Evolutionary conservation across 306 rosid genomes (phyloP).

Genomic region (Acmispon strigosus): DNA sequence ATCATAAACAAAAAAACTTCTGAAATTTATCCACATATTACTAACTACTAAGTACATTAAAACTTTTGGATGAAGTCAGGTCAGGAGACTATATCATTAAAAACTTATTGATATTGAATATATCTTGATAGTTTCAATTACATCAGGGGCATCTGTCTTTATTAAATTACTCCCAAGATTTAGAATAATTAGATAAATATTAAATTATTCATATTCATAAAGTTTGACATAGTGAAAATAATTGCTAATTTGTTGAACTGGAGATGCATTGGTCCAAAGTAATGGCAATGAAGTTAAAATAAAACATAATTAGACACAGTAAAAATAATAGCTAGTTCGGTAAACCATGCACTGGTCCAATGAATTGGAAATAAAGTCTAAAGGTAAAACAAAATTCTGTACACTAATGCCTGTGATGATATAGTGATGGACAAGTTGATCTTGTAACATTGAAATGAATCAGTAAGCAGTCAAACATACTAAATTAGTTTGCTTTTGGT

Average conservation of each 20-base stretch:
- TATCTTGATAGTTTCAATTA: not conserved
- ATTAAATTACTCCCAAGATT: constrained; percentile 10
- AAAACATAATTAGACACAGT: not conserved
- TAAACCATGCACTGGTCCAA: not conserved
- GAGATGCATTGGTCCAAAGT: constrained; percentile 2
- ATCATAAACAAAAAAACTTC: not conserved
- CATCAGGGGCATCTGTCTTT: not conserved
- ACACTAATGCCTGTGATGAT: not conserved
- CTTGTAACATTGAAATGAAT: constrained; percentile 18
- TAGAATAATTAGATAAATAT: not conserved
- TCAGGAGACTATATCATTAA: constrained; percentile 16
- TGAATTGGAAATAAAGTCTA: not conserved
- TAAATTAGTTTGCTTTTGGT: constrained; percentile 3
- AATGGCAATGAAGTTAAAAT: not conserved
- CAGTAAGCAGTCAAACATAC: constrained; percentile 15
- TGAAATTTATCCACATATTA: constrained; percentile 19
- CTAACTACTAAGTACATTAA: not conserved
- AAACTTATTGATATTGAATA: constrained; percentile 17
- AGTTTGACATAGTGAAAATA: not conserved
- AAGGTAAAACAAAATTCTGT: not conserved
- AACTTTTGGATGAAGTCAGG: constrained; percentile 12
- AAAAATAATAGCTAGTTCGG: constrained; percentile 1
- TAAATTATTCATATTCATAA: constrained; percentile 4
- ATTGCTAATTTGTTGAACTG: not conserved
- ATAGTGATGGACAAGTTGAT: not conserved